phyloP scores from a whole-genome alignment of 1,284 basidiomycete genomes.

The Gymnopus androsaceus region DNA sequence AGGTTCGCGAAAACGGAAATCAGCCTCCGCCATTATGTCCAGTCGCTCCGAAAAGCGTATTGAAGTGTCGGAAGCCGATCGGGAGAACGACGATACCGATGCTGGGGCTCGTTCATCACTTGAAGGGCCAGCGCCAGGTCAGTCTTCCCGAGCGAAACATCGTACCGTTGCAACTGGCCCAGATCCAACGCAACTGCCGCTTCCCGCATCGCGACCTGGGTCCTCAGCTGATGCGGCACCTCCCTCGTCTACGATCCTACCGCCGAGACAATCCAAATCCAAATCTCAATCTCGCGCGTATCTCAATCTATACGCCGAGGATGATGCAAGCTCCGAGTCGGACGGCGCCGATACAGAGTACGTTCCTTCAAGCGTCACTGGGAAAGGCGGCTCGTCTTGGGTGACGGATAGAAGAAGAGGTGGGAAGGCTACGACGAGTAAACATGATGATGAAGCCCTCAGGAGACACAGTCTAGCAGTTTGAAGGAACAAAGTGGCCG shows the following conservation, averaged over 20 bases:
- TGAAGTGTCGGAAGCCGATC: constrained; percentile 22
- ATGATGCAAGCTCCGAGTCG: constrained; percentile 4
- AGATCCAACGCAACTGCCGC: constrained; percentile 35
- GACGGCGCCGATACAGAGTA: constrained; percentile 18
- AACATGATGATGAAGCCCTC: not conserved
- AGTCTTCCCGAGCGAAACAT: not conserved
- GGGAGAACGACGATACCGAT: constrained; percentile 34
- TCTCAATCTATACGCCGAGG: constrained; percentile 9
- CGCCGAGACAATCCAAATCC: constrained; percentile 6
- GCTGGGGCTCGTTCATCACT: constrained; percentile 27
- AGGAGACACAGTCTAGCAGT: constrained; percentile 13
- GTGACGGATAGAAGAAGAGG: constrained; percentile 13
- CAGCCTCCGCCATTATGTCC: constrained; percentile 36
- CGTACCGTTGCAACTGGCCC: too few relatives aligned
- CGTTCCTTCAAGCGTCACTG: constrained; percentile 4
- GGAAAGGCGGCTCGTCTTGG: constrained; percentile 8
- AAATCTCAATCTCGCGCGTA: constrained; percentile 10
- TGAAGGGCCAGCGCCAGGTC: constrained; percentile 16
- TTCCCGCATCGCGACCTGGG: constrained; percentile 28
- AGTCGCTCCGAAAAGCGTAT: constrained; percentile 19
- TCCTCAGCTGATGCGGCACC: not conserved
- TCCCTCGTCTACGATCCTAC: not conserved
- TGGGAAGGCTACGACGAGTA: not conserved
- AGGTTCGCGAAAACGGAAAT: constrained; percentile 38
- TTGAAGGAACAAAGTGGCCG: not conserved